Evolutionary conservation across 2,329 filamentous ascomycete species (phyloP).

Genomic region (Trichoderma sp.): DNA sequence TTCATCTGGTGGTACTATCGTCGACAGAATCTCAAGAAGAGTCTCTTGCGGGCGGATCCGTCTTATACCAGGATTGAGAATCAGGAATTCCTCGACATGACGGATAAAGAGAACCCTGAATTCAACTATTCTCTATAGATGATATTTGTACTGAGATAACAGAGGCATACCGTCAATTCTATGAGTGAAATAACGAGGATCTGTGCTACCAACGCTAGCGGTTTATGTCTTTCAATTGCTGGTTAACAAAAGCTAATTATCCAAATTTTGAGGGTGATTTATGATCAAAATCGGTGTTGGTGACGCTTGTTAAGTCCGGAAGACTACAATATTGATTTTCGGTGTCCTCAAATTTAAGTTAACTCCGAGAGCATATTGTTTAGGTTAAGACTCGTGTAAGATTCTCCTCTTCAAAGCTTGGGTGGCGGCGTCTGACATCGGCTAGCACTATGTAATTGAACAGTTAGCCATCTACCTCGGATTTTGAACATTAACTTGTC

Average conservation of each 20-base stretch:
- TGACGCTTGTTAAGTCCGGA: background rate
- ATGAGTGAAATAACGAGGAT: background rate
- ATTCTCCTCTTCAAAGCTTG: background rate
- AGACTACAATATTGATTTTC: background rate
- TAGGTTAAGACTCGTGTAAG: background rate
- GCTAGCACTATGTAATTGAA: background rate
- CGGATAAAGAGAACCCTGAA: conserved; percentile 63
- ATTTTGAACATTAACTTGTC: background rate
- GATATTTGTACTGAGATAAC: background rate
- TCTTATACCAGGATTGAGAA: conserved; percentile 62
- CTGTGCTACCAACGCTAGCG: background rate
- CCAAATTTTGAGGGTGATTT: background rate
- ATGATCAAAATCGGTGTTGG: background rate
- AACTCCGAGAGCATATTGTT: background rate
- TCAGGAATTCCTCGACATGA: conserved; percentile 66
- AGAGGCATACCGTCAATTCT: background rate
- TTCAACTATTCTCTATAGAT: conserved; percentile 58
- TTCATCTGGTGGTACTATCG: conserved; percentile 65
- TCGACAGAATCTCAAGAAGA: conserved; percentile 59
- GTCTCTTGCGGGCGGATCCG: conserved; percentile 46
- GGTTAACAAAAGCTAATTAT: background rate
- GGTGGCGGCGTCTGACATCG: background rate
- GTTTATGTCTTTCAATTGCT: background rate
- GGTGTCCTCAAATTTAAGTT: background rate
- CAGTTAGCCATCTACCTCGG: background rate